Base-by-base conservation (phyloP, 2,329 filamentous ascomycete genomes). In the Fusarium austroafricanum region DNA sequence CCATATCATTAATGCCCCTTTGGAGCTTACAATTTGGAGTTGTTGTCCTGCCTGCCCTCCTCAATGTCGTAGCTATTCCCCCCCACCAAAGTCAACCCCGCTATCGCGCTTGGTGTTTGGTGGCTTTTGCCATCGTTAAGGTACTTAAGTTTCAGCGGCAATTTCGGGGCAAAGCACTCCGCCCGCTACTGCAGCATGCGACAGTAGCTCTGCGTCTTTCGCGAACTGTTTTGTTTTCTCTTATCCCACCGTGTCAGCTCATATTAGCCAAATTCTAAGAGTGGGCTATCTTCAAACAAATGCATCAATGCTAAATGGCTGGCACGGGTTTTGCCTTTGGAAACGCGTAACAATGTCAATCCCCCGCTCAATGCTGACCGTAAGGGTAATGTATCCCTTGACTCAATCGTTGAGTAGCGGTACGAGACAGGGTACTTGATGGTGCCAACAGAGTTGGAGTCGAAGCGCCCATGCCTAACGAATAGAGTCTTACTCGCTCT, bases 101-200 rank as follows among this genome's bases (percentile, higher is more conserved):
- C 70, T 63, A 51, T 68, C 50, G 44, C 58, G 51, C 44, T 47
- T 40, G 45, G 44, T 62, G 47, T 43, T 26, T 51, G 47, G 65
- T 70, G 61, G 61, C 56, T 65, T 65, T 67, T 37, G 60, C 42
- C 47, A 51, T 29, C 37, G 35, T 51, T 21, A n/a, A n/a, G n/a
- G n/a, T n/a, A 35, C 33, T 35, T 35, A 29, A 43, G 57, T 64
- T 67, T 55, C 65, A 72, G 55, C 52, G 55, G 63, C 55, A 38
- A 44, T 59, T 46, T 73, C 68, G 71, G 71, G 67, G 71, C 71
- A 72, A 72, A 73, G 71, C 66, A 55, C 66, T 68, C 66, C 63
- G 64, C 66, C 68, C 66, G 37, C 71, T 73, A 73, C 71, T 71
- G 69, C 71, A 67, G 57, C 61, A 64, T 50, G 69, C 69, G 64